Percentiles rank a stretch among this genome's conserved stretches.
Evolutionary conservation across 805 yeast species (phyloP).

Genomic region (Yarrowia sp.): DNA sequence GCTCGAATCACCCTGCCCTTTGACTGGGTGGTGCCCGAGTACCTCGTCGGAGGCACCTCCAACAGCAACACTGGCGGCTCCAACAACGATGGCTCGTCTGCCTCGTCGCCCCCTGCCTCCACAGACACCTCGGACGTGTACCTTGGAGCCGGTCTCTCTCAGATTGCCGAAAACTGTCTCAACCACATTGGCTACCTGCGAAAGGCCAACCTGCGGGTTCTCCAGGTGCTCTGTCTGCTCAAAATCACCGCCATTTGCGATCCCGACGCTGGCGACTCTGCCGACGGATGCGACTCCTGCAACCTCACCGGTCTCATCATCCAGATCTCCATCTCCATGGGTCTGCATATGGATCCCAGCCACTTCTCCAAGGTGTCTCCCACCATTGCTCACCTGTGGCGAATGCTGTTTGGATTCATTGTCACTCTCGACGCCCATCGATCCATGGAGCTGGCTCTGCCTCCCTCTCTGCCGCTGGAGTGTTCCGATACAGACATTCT

Average conservation of each 20-base stretch:
- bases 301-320: conserved; percentile 36
- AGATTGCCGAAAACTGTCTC: conserved; percentile 37
- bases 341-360: conserved; percentile 37
- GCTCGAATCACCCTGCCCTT: conserved; percentile 35
- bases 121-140: conserved; percentile 30
- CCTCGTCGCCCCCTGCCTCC: conserved; percentile 2
- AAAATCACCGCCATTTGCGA: conserved; percentile 33
- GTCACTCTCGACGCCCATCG: conserved; percentile 37
- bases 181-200: conserved; percentile 28
- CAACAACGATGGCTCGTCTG: conserved; percentile 17
- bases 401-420: conserved; percentile 36
- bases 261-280: conserved; percentile 37
- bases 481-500: conserved; percentile 34
- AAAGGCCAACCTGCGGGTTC: conserved; percentile 21
- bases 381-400: conserved; percentile 30
- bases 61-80: conserved; percentile 9
- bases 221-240: conserved; percentile 27
- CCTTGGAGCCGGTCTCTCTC: conserved; percentile 24
- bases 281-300: conserved; percentile 33
- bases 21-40: conserved; percentile 31
- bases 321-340: conserved; percentile 37
- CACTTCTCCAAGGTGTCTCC: conserved; percentile 34
- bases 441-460: conserved; percentile 37
- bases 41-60: not conserved
- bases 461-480: conserved; percentile 28